These are phyloP conservation scores for Fonsecaea monophora DNA, from an alignment of 2,329 filamentous ascomycete genomes.

Conservation along the genomic window DNA sequence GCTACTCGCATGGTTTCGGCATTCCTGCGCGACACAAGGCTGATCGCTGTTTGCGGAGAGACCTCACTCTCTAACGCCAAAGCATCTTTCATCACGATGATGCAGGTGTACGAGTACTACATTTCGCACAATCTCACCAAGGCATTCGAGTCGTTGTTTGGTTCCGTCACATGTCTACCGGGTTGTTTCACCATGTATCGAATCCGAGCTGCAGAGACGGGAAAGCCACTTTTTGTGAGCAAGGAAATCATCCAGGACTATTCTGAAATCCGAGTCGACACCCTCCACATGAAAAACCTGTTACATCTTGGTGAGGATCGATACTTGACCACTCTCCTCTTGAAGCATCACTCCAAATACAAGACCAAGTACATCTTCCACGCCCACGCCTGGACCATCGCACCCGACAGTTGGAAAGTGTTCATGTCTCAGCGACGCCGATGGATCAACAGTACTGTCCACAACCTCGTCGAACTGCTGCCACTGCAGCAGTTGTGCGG, in stretches of 20 bases:
- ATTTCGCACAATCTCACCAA: slow-evolving; percentile 98
- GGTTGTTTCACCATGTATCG: slow-evolving; percentile 99
- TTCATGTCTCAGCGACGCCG: slow-evolving; percentile 98
- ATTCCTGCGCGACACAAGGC: slow-evolving; percentile 87
- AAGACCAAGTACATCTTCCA: slow-evolving; percentile 97
- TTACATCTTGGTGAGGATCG: slow-evolving; percentile 97
- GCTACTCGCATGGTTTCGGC: slow-evolving; percentile 89
- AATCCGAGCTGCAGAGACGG: slow-evolving; percentile 89
- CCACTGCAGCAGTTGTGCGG: slow-evolving; percentile 92
- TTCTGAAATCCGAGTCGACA: slow-evolving; percentile 92
- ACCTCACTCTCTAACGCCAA: slow-evolving; percentile 93
- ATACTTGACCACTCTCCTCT: slow-evolving; percentile 89
- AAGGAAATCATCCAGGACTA: slow-evolving; percentile 88
- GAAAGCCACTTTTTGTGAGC: slow-evolving; percentile 95
- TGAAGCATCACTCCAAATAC: slow-evolving; percentile 91
- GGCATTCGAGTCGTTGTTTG: slow-evolving; percentile 96
- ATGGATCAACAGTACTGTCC: slow-evolving; percentile 99
- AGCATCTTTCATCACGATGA: slow-evolving; percentile 94
- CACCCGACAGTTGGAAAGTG: slow-evolving; percentile 89
- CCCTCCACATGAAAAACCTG: slow-evolving; percentile 97
- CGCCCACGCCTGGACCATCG: slow-evolving; percentile 95
- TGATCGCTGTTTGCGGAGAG: slow-evolving; percentile 95
- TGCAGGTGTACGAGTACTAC: slow-evolving; percentile 99
- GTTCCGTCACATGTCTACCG: slow-evolving; percentile 94
- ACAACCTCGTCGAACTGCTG: slow-evolving; percentile 95